Conservation (phyloP, 306 rosid genomes). For the apple (Malus domestica) region ASM211411v1 NC_041792.1:28508407-28508906, state of each 20-base stretch:
- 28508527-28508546: slow-evolving; percentile 82
- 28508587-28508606: slow-evolving; percentile 58
- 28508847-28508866: slow-evolving; percentile 45
- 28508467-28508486: slow-evolving; percentile 43
- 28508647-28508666: slow-evolving; percentile 72
- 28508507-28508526: slow-evolving; percentile 59
- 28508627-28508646: slow-evolving; percentile 52
- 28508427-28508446: slow-evolving; percentile 9
- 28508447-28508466: slow-evolving; percentile 44
- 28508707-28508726: slow-evolving; percentile 41
- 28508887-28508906: slow-evolving; percentile 56
- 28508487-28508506: slow-evolving; percentile 53
- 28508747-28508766: background rate
- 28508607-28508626: slow-evolving; percentile 46
- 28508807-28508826: background rate
- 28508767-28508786: background rate
- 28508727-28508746: slow-evolving; percentile 7
- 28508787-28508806: background rate
- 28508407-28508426: slow-evolving; percentile 12
- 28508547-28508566: slow-evolving; percentile 55
- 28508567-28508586: slow-evolving; percentile 48
- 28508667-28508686: slow-evolving; percentile 45
- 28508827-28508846: background rate
- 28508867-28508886: slow-evolving; percentile 42
- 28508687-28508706: slow-evolving; percentile 42